phyloP scores from a whole-genome alignment of 208 protist species.

The Crithidia brevicula region DNA sequence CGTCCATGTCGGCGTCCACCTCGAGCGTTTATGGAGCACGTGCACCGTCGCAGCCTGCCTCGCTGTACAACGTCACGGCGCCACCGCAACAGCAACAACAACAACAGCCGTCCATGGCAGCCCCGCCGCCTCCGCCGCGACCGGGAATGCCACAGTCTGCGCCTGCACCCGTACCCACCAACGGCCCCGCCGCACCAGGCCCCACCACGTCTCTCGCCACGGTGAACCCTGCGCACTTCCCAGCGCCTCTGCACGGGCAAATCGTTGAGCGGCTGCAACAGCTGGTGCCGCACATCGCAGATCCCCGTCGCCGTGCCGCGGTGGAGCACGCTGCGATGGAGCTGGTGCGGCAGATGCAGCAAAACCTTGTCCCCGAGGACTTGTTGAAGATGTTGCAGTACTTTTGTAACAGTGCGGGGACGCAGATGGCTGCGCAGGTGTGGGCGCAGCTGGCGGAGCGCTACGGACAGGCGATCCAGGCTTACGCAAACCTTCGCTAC shows the following conservation, averaged over 20 bases:
- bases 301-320: constrained; percentile 42
- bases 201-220: neutral
- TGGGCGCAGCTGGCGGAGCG: constrained; percentile 52
- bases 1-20: constrained; percentile 8
- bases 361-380: constrained; percentile 44
- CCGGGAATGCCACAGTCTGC: constrained; percentile 1
- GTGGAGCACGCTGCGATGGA: constrained; percentile 61
- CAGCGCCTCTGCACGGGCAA: constrained; percentile 23
- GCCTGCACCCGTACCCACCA: neutral
- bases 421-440: constrained; percentile 37
- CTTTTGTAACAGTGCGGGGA: constrained; percentile 50
- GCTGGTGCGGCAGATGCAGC: constrained; percentile 56
- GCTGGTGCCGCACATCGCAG: constrained; percentile 41
- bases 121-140: constrained; percentile 17
- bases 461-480: constrained; percentile 50
- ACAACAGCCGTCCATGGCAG: constrained; percentile 2
- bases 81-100: constrained; percentile 9
- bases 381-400: constrained; percentile 49
- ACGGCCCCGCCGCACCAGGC: neutral
- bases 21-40: constrained; percentile 5
- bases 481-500: constrained; percentile 62
- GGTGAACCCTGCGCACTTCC: constrained; percentile 20
- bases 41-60: constrained; percentile 24
- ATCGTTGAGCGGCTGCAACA: constrained; percentile 44
- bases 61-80: constrained; percentile 33